A percentile compares a stretch with the other conserved stretches of the same genome.
Evolutionary conservation across 1,139 yeast species (phyloP).

Genomic region (Saccharomycopsis hybrid): DNA sequence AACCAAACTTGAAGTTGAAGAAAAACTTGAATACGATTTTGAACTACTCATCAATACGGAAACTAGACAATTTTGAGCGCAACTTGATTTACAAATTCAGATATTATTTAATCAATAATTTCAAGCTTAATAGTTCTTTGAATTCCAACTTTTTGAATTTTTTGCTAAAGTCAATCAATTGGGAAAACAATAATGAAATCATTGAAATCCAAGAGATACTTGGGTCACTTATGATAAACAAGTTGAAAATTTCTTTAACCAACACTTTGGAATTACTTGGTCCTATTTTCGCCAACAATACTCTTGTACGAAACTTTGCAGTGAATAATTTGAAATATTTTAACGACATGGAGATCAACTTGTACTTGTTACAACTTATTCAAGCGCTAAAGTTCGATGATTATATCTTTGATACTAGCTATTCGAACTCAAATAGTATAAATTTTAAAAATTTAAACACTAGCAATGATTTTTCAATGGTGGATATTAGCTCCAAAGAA

Average conservation of each 20-base stretch:
- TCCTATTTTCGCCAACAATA: constrained; percentile 49
- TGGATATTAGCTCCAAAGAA: constrained; percentile 5
- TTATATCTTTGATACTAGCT: constrained; percentile 18
- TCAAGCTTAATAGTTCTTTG: constrained; percentile 17
- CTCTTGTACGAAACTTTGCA: constrained; percentile 70
- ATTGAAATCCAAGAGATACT: constrained; percentile 18
- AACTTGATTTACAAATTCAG: constrained; percentile 89
- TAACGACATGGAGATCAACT: constrained; percentile 67
- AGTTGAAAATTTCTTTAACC: constrained; percentile 59
- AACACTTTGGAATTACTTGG: constrained; percentile 89
- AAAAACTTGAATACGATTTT: constrained; percentile 66
- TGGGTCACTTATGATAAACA: constrained; percentile 7
- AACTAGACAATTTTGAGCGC: constrained; percentile 75
- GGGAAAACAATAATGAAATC: constrained; percentile 80
- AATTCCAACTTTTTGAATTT: constrained; percentile 64
- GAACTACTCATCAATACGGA: constrained; percentile 77
- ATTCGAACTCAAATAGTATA: not conserved
- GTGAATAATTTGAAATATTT: constrained; percentile 78
- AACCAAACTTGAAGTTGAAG: constrained; percentile 81
- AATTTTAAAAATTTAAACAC: not conserved
- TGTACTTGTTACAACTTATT: constrained; percentile 82
- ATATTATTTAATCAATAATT: constrained; percentile 72
- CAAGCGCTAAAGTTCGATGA: constrained; percentile 84
- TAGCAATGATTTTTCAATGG: constrained; percentile 1
- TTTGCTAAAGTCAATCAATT: constrained; percentile 77